A percentile compares a stretch with the other conserved stretches of the same genome.
phyloP scores from a whole-genome alignment of 257 asterid genomes.

The Fraxinus anomala region DNA sequence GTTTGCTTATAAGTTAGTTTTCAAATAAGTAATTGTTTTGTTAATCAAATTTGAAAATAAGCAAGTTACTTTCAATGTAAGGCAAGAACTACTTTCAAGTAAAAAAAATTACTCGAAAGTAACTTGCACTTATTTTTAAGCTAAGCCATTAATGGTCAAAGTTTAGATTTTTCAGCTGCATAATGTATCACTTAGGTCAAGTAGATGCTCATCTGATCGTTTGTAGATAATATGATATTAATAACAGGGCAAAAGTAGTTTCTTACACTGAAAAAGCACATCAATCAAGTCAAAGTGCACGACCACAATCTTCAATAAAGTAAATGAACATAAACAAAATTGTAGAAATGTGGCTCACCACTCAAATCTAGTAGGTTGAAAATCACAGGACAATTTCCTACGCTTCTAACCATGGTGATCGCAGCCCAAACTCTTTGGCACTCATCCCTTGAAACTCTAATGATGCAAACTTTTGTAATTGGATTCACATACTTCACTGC shows the following conservation, averaged over 20 bases:
- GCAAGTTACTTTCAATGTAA: neutral
- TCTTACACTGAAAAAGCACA: constrained; percentile 2
- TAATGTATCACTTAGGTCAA: neutral
- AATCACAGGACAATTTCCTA: constrained; percentile 75
- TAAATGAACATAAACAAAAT: constrained; percentile 1
- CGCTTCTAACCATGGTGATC: constrained; percentile 66
- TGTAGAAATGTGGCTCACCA: constrained; percentile 46
- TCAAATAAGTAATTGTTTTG: neutral
- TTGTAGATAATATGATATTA: neutral
- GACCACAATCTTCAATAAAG: neutral
- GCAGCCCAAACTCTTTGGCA: constrained; percentile 79
- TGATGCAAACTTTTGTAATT: constrained; percentile 70
- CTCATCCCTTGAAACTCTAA: constrained; percentile 76
- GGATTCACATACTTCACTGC: constrained; percentile 94
- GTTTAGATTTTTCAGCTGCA: neutral
- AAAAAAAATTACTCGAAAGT: neutral
- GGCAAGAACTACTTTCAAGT: neutral
- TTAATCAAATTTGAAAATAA: neutral
- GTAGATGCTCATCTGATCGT: constrained; percentile 8
- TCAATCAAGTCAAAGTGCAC: constrained; percentile 9
- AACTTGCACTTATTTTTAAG: neutral
- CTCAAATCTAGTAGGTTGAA: constrained; percentile 82
- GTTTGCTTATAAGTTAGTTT: neutral
- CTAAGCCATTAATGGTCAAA: neutral
- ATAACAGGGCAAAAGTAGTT: constrained; percentile 4